phyloP scores from a whole-genome alignment of 129 eudicot genomes.

The Glebionis coronaria region DNA sequence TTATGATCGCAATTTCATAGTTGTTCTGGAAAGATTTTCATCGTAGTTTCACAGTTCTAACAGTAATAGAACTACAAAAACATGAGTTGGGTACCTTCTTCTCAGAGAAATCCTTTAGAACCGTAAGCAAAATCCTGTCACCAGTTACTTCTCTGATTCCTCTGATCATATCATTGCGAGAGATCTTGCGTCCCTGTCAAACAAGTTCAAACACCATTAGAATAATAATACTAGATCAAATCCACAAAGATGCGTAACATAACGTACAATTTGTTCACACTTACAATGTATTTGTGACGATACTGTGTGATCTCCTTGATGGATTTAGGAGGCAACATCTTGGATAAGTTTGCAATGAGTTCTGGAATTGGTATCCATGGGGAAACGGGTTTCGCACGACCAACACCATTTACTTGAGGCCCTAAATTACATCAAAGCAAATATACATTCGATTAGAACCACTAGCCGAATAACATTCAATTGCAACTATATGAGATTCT shows the following conservation, averaged over 20 bases:
- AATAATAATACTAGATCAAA: slow-evolving; percentile 1
- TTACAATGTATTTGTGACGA: slow-evolving; percentile 49
- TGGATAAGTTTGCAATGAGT: slow-evolving; percentile 55
- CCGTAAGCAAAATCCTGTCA: slow-evolving; percentile 44
- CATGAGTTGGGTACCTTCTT: slow-evolving; percentile 25
- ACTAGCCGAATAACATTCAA: neutral
- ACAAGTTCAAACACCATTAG: neutral
- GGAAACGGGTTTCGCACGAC: slow-evolving; percentile 43
- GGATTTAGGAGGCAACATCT: slow-evolving; percentile 47
- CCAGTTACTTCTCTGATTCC: slow-evolving; percentile 46
- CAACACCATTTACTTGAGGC: slow-evolving; percentile 17
- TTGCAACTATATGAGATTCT: neutral
- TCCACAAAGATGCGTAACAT: neutral
- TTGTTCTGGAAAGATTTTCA: neutral
- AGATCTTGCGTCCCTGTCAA: slow-evolving; percentile 50
- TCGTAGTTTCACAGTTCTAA: neutral
- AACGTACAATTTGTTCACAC: neutral
- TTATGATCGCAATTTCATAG: no score
- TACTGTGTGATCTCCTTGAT: slow-evolving; percentile 40
- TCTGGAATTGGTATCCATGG: slow-evolving; percentile 77
- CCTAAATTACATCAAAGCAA: slow-evolving; percentile 22
- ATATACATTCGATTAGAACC: neutral
- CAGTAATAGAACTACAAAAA: neutral
- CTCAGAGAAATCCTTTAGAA: slow-evolving; percentile 40
- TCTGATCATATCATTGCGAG: slow-evolving; percentile 48